Base-by-base conservation (phyloP, 179 eudicot species). In the Amaranthus tricolor region DNA sequence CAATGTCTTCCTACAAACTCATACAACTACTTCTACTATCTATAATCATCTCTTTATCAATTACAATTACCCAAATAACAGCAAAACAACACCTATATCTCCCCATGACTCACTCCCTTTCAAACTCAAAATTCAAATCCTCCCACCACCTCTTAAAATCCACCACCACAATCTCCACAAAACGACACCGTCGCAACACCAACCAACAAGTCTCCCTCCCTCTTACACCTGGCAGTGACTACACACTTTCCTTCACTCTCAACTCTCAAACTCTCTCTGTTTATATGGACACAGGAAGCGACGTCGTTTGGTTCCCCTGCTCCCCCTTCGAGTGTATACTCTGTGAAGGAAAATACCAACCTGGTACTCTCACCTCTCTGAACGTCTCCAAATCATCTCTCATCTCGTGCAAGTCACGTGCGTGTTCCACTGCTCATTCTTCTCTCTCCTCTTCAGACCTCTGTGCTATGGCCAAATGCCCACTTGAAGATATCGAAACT, bases 221-320 rank as follows among this genome's bases (percentile, higher is more conserved):
- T 0, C 90, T 94, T 31, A 76, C 96, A 58, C 89, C 98, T 0
- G 97, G 98, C 8, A 86, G 82, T 40, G 98, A 93, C 81, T 93
- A 93, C 88, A 93, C 98, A 13, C 85, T 93, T 65, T 81, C 92
- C 53, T 80, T 93, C 81, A 77, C 89, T 15, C 84, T 90, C 65
- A 86, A 85, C 71, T 66, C 87, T 50, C 94, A 87, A 19, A 84
- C 85, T 0, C 68, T 86, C 49, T 85, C 94, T 5, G 88, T 92
- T 24, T 94, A 90, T 84, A 92, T 92, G 98, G 98, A 94, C 87
- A 94, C 98, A 0, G 98, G 98, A 55, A 89, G 93, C 81, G 96
- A 94, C 87, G 73, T 90, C 61, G 97, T 94, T 14, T 94, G 98
- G 98, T 82, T 92, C 84, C 97, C 98, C 56, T 94, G 96, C 68